Base-by-base conservation (phyloP, 2,329 filamentous ascomycete species). In the Fusarium sp. region DNA sequence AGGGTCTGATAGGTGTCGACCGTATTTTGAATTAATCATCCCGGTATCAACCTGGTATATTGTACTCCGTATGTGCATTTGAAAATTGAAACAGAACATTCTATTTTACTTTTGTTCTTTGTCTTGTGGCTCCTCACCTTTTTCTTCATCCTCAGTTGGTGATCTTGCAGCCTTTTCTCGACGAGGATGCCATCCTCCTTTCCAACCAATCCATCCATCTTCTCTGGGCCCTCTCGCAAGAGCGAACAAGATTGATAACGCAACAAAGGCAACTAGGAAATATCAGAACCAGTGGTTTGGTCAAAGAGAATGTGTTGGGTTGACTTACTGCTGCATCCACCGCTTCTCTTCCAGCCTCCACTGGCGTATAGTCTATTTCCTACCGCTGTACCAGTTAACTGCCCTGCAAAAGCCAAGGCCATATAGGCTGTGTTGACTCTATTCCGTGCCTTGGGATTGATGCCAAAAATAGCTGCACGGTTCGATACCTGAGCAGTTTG, bases 341-440 rank as follows among this genome's bases (percentile, higher is more conserved):
- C 81, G 54, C 83, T 86, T 63, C 78, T 81, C 10, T 74, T 77
- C 84, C 84, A 87, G 0, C 85, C 85, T 2, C 84, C 84, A 29
- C 79, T 71, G 0, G 84, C 83, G 57, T 85, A 87, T 3, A 87
- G 73, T 18, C 80, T 77, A 63, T 86, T 87, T 0, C 87, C 86
- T 6, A 87, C 86, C 3, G 86, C 82, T 0, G 88, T 90, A 0
- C 92, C 92, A 3, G 89, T 89, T 45, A 96, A 70, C 80, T 96
- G 92, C 0, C 92, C 92, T 27, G 85, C 88, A 72, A 95, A 95
- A 0, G 87, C 88, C 10, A 85, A 84, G 0, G 94, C 84, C 92
- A 95, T 96, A 73, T 93, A 96, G 2, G 89, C 91, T 0, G 92
- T 94, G 74, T 96, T 96, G 23, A 95, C 85, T 5, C 92, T 80